Percentiles rank a stretch among this genome's conserved stretches.
Evolutionary conservation across 2,329 filamentous ascomycete species (phyloP).

Genomic region (Microsporum ferrugineum): DNA sequence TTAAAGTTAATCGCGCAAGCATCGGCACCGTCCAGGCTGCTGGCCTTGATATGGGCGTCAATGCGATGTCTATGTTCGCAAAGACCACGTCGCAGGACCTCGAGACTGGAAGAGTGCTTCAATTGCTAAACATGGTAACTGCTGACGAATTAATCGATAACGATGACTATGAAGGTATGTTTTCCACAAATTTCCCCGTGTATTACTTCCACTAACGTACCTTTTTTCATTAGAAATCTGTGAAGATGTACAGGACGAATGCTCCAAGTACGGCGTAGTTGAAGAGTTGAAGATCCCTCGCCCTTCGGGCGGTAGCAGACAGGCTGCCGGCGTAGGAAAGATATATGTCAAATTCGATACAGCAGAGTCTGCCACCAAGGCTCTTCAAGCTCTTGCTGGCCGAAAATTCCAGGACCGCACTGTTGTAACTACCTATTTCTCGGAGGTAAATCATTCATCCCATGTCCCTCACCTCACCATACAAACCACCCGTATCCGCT

Average conservation of each 20-base stretch:
- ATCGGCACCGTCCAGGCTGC: constrained; percentile 88
- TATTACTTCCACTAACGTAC: not conserved
- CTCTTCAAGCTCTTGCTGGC: constrained; percentile 78
- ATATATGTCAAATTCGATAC: constrained; percentile 92
- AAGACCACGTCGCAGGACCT: constrained; percentile 70
- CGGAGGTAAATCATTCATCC: constrained; percentile 53
- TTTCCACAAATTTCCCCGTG: not conserved
- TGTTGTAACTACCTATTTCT: constrained; percentile 92
- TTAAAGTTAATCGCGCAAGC: constrained; percentile 80
- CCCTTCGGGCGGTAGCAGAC: constrained; percentile 68
- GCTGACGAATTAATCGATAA: constrained; percentile 85
- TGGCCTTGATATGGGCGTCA: constrained; percentile 88
- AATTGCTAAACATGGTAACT: constrained; percentile 97
- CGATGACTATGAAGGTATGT: constrained; percentile 85
- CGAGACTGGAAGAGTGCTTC: constrained; percentile 73
- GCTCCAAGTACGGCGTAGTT: constrained; percentile 76
- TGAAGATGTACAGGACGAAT: constrained; percentile 89
- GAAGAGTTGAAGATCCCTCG: constrained; percentile 86
- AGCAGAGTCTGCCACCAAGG: constrained; percentile 66
- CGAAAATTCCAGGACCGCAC: constrained; percentile 94
- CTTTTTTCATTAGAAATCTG: constrained; percentile 61
- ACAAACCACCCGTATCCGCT: too few relatives aligned
- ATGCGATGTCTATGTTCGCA: constrained; percentile 94
- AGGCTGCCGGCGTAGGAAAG: constrained; percentile 85
- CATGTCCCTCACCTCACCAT: not conserved